Evolutionary conservation across 2,329 filamentous ascomycete genomes (phyloP).

Genomic region (Cladosporium phlei): DNA sequence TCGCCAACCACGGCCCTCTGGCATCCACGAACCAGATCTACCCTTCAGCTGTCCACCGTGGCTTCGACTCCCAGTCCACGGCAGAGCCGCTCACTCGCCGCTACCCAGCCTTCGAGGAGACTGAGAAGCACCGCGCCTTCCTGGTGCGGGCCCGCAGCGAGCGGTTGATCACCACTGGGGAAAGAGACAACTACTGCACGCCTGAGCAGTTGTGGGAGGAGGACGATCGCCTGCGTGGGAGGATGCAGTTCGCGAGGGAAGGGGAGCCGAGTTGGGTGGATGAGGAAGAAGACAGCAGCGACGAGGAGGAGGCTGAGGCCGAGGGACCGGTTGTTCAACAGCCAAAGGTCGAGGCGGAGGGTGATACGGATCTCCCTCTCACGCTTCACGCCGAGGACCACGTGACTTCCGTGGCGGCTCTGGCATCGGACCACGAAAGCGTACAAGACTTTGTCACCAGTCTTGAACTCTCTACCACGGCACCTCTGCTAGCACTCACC

Average conservation of each 20-base stretch:
- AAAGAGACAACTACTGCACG: neutral
- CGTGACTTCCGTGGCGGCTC: neutral
- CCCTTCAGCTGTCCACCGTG: neutral
- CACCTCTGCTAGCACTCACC: neutral
- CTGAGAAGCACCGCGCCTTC: neutral
- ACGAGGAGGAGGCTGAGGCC: neutral
- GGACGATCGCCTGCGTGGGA: neutral
- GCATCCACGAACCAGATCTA: neutral
- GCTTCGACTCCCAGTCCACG: neutral
- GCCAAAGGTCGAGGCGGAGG: neutral
- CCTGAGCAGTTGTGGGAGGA: slow-evolving; percentile 3
- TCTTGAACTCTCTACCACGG: neutral
- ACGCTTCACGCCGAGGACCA: neutral
- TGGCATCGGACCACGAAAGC: neutral
- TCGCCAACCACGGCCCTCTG: neutral
- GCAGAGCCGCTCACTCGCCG: neutral
- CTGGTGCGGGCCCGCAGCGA: neutral
- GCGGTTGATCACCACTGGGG: neutral
- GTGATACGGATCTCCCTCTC: neutral
- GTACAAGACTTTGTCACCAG: neutral
- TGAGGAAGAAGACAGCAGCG: neutral
- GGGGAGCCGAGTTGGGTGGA: neutral
- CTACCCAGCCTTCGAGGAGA: slow-evolving; percentile 3
- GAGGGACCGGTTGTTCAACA: neutral
- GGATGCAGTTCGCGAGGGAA: neutral